A percentile compares a stretch with the other conserved stretches of the same genome.
Evolutionary conservation across 768 basidiomycete genomes (phyloP).

Genomic region (Phlegmacium glaucopus): DNA sequence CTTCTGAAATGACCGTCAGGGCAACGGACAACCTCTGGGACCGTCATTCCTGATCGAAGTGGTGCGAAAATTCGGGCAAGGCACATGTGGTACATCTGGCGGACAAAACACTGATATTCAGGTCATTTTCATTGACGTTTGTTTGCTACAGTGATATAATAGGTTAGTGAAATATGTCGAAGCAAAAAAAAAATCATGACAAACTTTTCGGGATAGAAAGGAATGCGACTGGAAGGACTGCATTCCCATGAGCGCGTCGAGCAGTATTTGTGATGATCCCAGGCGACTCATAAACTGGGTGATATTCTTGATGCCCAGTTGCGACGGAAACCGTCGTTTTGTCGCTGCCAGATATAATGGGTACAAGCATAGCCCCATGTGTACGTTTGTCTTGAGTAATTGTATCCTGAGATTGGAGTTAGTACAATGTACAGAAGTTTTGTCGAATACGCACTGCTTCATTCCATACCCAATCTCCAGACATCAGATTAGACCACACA

Average conservation of each 20-base stretch:
- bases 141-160: conserved; percentile 11
- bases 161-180: too few relatives aligned
- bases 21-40: conserved; percentile 20
- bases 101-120: conserved; percentile 15
- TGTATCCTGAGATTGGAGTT: background rate
- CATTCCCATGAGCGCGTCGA: conserved; percentile 26
- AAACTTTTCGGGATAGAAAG: conserved; percentile 34
- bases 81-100: conserved; percentile 23
- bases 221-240: conserved; percentile 27
- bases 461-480: conserved; percentile 20
- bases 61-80: conserved; percentile 13
- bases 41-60: conserved; percentile 13
- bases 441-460: conserved; percentile 12
- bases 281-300: conserved; percentile 30
- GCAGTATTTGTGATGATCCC: conserved; percentile 27
- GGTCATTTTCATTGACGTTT: conserved; percentile 11
- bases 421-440: background rate
- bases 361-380: conserved; percentile 15
- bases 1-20: conserved; percentile 31
- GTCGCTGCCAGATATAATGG: conserved; percentile 23
- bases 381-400: conserved; percentile 5
- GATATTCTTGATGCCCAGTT: conserved; percentile 36
- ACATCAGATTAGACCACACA: conserved; percentile 19
- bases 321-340: conserved; percentile 26
- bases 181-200: background rate